Percentiles rank a stretch among this genome's conserved stretches.
Conservation (phyloP, 1,284 basidiomycete genomes). For the Fomes fomentarius region DNA sequence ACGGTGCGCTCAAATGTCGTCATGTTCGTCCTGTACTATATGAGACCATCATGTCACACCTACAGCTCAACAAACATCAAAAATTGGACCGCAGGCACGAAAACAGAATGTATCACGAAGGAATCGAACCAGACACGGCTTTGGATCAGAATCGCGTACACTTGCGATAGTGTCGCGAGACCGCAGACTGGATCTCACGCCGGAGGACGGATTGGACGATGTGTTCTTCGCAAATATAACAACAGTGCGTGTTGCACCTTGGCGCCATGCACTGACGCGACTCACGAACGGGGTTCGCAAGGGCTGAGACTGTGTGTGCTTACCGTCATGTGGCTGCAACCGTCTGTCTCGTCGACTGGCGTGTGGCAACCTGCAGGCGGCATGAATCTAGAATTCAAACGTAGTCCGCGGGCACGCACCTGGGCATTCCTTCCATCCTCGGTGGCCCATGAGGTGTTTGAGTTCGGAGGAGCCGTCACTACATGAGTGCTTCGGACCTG, state of each 20-base stretch:
- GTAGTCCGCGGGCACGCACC: conserved; percentile 39
- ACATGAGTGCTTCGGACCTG: conserved; percentile 53
- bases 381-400: not conserved
- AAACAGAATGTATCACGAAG: too few relatives aligned
- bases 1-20: too few relatives aligned
- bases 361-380: conserved; percentile 54
- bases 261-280: conserved; percentile 64
- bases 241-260: conserved; percentile 69
- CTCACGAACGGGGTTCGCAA: too few relatives aligned
- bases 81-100: not conserved
- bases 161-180: conserved; percentile 46
- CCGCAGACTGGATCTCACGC: conserved; percentile 44
- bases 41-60: too few relatives aligned
- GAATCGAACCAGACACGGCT: not conserved
- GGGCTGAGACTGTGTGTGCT: too few relatives aligned
- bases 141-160: conserved; percentile 32
- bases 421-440: conserved; percentile 63
- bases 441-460: conserved; percentile 50
- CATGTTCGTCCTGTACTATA: too few relatives aligned
- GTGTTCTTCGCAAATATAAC: conserved; percentile 54
- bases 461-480: conserved; percentile 57
- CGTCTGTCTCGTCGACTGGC: conserved; percentile 55
- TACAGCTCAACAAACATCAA: not conserved
- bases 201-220: conserved; percentile 53
- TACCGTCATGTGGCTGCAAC: conserved; percentile 71